Percentiles rank a stretch among this genome's conserved stretches.
Evolutionary conservation across 2,329 filamentous ascomycete species (phyloP).

Genomic region (Exophiala alcalophila): DNA sequence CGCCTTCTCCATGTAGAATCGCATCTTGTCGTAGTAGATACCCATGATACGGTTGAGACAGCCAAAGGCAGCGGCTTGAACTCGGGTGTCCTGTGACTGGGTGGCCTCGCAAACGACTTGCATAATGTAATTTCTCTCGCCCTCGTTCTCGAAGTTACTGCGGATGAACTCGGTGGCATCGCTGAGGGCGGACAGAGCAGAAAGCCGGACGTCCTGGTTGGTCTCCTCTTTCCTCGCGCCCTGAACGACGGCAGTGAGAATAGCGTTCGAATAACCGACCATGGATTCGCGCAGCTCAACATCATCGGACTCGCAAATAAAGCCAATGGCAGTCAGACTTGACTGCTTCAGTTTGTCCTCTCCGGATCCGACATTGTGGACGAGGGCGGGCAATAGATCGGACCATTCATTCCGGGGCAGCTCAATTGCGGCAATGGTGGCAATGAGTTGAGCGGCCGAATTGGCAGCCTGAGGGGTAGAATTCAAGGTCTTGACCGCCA

Average conservation of each 20-base stretch:
- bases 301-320: constrained; percentile 96
- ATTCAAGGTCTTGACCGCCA: constrained; percentile 81
- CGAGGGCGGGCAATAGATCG: constrained; percentile 82
- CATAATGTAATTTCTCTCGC: constrained; percentile 99
- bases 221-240: constrained; percentile 94
- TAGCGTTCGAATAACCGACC: constrained; percentile 88
- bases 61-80: constrained; percentile 94
- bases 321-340: constrained; percentile 93
- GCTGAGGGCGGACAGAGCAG: constrained; percentile 88
- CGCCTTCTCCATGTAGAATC: constrained; percentile 99
- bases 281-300: constrained; percentile 76
- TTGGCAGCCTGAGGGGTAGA: constrained; percentile 83
- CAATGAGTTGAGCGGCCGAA: constrained; percentile 90
- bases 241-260: constrained; percentile 95
- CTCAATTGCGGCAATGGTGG: constrained; percentile 91
- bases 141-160: constrained; percentile 98
- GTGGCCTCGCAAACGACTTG: constrained; percentile 99
- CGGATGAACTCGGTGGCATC: constrained; percentile 97
- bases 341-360: constrained; percentile 87
- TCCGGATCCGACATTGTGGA: constrained; percentile 88
- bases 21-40: constrained; percentile 99
- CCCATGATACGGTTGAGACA: constrained; percentile 98
- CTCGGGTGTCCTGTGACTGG: constrained; percentile 82
- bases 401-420: constrained; percentile 90
- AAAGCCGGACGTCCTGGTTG: constrained; percentile 84